A percentile compares a stretch with the other conserved stretches of the same genome.
Evolutionary conservation across 2,329 filamentous ascomycete species (phyloP).

Genomic region (Epichloe festucae): DNA sequence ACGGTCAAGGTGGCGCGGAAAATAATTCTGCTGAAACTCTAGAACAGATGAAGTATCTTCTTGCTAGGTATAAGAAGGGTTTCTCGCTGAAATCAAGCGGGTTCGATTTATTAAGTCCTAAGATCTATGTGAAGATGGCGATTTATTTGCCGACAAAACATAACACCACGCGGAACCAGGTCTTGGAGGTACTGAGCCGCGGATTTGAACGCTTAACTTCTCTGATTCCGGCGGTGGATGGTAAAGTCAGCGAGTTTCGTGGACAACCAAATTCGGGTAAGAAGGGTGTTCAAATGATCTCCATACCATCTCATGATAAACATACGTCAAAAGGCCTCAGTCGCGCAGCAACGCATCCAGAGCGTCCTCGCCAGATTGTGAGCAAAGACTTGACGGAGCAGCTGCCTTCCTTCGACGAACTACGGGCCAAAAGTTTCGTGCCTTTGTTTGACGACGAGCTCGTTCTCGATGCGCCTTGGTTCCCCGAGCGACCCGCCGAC

Average conservation of each 20-base stretch:
- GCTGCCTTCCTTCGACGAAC: slow-evolving; percentile 14
- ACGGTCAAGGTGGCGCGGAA: slow-evolving; percentile 20
- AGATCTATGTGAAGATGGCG: neutral
- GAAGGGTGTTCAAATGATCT: neutral
- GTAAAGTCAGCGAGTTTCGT: neutral
- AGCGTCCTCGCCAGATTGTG: slow-evolving; percentile 7
- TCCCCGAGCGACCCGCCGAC: slow-evolving; percentile 15
- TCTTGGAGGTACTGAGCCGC: neutral
- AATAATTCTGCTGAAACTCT: slow-evolving; percentile 10
- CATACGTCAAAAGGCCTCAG: neutral
- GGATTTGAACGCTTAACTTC: neutral
- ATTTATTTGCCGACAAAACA: neutral
- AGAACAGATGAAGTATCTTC: neutral
- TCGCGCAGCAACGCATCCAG: neutral
- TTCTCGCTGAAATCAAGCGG: neutral
- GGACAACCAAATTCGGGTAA: neutral
- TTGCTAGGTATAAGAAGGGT: neutral
- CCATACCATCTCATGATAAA: neutral
- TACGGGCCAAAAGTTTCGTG: slow-evolving; percentile 14
- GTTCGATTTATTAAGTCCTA: neutral
- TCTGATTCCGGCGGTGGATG: neutral
- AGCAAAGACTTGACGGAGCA: slow-evolving; percentile 16
- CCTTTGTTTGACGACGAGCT: slow-evolving; percentile 15
- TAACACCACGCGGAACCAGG: neutral
- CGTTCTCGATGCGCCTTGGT: slow-evolving; percentile 13